Conservation (phyloP, 148 eudicot genomes). For the Nepenthes gracilis region DNA sequence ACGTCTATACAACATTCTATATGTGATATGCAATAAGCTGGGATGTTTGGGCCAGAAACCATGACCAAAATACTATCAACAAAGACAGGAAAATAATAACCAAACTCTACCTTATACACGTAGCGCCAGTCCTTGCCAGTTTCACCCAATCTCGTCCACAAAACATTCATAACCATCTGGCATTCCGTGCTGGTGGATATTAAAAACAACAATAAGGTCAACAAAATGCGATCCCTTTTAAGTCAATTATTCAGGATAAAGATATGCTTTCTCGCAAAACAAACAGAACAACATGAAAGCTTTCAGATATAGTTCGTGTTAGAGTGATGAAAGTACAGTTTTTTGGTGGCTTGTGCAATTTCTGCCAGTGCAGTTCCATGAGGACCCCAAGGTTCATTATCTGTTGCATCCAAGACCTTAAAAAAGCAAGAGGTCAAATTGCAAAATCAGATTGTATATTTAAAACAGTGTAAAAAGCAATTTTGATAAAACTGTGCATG, state of each 20-base stretch:
- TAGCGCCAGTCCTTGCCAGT: constrained; percentile 83
- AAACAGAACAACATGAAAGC: not conserved
- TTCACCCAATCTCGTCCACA: constrained; percentile 90
- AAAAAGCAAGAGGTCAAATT: constrained; percentile 5
- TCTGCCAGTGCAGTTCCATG: constrained; percentile 91
- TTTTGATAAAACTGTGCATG: not conserved
- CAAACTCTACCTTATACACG: constrained; percentile 65
- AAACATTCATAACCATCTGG: constrained; percentile 93
- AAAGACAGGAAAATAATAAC: not conserved
- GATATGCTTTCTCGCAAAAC: not conserved
- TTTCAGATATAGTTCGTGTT: not conserved
- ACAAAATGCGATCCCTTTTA: not conserved
- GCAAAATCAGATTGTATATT: not conserved
- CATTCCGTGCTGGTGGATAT: constrained; percentile 66
- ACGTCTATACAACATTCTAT: too few species aligned
- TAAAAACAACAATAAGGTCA: not conserved
- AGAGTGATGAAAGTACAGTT: constrained; percentile 37
- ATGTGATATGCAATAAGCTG: too few species aligned
- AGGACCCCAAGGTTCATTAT: constrained; percentile 97
- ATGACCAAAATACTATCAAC: too few species aligned
- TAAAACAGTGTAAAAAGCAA: not conserved
- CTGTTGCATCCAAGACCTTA: constrained; percentile 93
- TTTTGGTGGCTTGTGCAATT: constrained; percentile 88
- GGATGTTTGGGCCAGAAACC: too few species aligned
- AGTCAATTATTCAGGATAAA: not conserved